These are phyloP conservation scores for Chimonanthus praecox DNA, from an alignment of 164 flowering plant species.

Conservation along the genomic window DNA sequence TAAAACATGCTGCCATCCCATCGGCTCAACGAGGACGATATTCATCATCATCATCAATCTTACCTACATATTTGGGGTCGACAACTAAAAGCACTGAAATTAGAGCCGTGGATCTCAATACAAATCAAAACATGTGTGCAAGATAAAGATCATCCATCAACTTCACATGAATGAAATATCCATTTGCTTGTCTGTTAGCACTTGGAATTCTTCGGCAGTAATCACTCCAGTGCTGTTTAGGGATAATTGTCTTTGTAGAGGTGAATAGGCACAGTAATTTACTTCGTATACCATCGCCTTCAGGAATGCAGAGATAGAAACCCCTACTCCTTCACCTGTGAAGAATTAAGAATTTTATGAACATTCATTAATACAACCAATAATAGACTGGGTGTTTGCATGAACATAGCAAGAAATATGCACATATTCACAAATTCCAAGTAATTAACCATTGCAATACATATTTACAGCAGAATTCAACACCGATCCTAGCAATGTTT, in stretches of 20 bases:
- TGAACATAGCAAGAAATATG: too few species aligned
- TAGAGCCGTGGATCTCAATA: neutral
- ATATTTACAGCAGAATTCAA: neutral
- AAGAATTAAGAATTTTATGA: too few species aligned
- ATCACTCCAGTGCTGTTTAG: constrained; percentile 19
- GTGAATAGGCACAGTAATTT: constrained; percentile 63
- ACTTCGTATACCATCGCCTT: constrained; percentile 44
- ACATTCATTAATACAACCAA: neutral
- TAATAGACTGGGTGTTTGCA: neutral
- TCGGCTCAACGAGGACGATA: neutral
- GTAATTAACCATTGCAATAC: neutral
- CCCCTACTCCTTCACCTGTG: constrained; percentile 73
- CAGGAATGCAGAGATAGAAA: constrained; percentile 40
- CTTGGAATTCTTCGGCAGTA: constrained; percentile 44
- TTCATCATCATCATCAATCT: too few species aligned
- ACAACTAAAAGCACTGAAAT: neutral
- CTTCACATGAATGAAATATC: constrained; percentile 23
- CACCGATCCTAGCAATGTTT: neutral
- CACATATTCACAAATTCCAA: neutral
- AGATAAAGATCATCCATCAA: neutral
- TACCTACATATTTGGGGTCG: neutral
- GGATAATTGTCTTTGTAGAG: constrained; percentile 32
- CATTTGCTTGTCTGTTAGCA: constrained; percentile 21
- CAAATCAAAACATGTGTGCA: neutral
- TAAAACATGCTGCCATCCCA: neutral